phyloP scores from a whole-genome alignment of 78 protist genomes.

The Thecamonas trahens region DNA sequence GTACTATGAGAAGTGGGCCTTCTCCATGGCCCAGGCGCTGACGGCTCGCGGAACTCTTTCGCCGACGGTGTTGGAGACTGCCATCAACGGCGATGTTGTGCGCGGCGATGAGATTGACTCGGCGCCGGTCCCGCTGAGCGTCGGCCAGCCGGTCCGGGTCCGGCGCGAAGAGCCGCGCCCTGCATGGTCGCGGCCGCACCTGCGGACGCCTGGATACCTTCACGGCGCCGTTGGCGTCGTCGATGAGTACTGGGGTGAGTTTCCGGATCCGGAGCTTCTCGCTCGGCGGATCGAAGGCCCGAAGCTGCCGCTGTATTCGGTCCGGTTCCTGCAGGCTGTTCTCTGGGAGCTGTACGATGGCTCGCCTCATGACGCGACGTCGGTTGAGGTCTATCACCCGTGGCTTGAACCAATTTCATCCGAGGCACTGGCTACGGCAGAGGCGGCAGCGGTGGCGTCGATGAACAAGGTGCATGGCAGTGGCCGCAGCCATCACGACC shows the following conservation, averaged over 20 bases:
- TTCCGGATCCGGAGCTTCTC: neutral
- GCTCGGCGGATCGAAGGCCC: neutral
- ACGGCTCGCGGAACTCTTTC: neutral
- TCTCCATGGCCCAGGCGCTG: neutral
- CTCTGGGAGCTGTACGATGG: neutral
- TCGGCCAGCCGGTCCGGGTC: conserved; percentile 5
- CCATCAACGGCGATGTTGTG: neutral
- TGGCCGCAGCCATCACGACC: neutral
- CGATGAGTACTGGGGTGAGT: conserved; percentile 1
- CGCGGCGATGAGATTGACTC: no score
- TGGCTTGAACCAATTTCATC: conserved; percentile 13
- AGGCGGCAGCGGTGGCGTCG: neutral
- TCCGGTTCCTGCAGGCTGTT: neutral
- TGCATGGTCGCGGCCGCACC: conserved; percentile 15
- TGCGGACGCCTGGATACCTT: conserved; percentile 35
- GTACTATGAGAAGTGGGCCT: conserved; percentile 36
- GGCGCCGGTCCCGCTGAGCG: neutral
- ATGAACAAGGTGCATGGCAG: neutral
- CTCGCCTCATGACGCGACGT: neutral
- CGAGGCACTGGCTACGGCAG: neutral
- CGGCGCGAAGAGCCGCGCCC: neutral
- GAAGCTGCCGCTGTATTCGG: neutral
- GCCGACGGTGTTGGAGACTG: neutral
- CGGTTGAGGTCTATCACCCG: neutral
- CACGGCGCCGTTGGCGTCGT: conserved; percentile 14